These are phyloP conservation scores for Trichoderma oligosporum DNA, from an alignment of 2,329 filamentous ascomycete species.

Conservation along the genomic window DNA sequence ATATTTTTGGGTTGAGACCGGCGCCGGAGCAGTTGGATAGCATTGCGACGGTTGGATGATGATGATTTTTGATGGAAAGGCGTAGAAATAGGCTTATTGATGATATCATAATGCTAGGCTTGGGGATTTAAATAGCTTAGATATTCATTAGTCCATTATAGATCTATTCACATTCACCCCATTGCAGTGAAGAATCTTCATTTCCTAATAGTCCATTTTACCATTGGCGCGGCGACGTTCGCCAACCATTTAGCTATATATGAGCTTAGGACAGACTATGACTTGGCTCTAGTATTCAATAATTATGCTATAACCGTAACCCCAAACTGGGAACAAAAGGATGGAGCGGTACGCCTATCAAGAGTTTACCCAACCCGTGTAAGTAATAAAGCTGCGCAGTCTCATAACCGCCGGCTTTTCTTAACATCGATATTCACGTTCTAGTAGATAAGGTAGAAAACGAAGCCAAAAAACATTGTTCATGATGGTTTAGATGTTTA, in stretches of 20 bases:
- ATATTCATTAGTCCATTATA: no score
- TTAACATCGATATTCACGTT: not conserved
- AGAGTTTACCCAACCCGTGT: not conserved
- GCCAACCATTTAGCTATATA: no score
- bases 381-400: not conserved
- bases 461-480: no score
- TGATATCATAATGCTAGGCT: not conserved
- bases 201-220: no score
- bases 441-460: no score
- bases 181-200: no score
- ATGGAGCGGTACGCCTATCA: not conserved
- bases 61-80: not conserved
- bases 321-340: not conserved
- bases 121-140: no score
- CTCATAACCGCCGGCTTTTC: not conserved
- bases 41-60: conserved; percentile 19
- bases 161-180: no score
- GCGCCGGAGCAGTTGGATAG: conserved; percentile 29
- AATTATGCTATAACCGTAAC: not conserved
- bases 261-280: not conserved
- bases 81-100: not conserved
- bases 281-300: not conserved
- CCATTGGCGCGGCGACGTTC: no score
- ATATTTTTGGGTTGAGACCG: conserved; percentile 27
- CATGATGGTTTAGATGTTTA: not conserved